phyloP scores from a whole-genome alignment of 2,329 filamentous ascomycete genomes.

The Dothistroma pini region DNA sequence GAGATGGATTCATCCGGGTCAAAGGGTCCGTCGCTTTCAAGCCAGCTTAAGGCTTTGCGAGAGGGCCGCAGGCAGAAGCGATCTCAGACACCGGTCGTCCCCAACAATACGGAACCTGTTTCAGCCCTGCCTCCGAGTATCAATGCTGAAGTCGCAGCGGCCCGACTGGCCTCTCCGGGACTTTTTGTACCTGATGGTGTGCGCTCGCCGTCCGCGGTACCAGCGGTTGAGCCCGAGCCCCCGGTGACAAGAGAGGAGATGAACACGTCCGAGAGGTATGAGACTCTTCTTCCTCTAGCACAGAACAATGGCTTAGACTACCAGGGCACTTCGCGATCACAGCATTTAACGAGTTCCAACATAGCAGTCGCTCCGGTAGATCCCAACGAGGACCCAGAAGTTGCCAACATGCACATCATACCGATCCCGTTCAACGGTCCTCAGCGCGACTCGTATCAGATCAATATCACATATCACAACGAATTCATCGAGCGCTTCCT shows the following conservation, averaged over 20 bases:
- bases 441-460: slow-evolving; percentile 33
- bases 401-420: slow-evolving; percentile 22
- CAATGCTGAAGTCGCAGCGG: slow-evolving; percentile 20
- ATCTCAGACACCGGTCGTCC: not conserved
- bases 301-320: slow-evolving; percentile 8
- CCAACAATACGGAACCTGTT: slow-evolving; percentile 15
- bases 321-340: slow-evolving; percentile 2
- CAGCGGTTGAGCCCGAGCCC: slow-evolving; percentile 27
- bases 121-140: slow-evolving; percentile 24
- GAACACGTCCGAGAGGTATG: slow-evolving; percentile 35
- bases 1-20: slow-evolving; percentile 19
- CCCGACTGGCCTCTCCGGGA: slow-evolving; percentile 16
- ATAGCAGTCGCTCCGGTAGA: not conserved
- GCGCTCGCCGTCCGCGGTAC: slow-evolving; percentile 35
- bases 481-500: slow-evolving; percentile 29
- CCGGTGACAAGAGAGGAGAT: slow-evolving; percentile 32
- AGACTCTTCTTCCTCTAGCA: slow-evolving; percentile 32
- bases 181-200: slow-evolving; percentile 16
- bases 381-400: slow-evolving; percentile 16
- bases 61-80: slow-evolving; percentile 5
- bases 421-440: slow-evolving; percentile 30
- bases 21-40: slow-evolving; percentile 12
- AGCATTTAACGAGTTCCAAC: not conserved
- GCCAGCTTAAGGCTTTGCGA: slow-evolving; percentile 17
- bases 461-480: slow-evolving; percentile 23